Evolutionary conservation across 805 yeast genomes (phyloP).

Genomic region (Barnettozyma sucrosica): DNA sequence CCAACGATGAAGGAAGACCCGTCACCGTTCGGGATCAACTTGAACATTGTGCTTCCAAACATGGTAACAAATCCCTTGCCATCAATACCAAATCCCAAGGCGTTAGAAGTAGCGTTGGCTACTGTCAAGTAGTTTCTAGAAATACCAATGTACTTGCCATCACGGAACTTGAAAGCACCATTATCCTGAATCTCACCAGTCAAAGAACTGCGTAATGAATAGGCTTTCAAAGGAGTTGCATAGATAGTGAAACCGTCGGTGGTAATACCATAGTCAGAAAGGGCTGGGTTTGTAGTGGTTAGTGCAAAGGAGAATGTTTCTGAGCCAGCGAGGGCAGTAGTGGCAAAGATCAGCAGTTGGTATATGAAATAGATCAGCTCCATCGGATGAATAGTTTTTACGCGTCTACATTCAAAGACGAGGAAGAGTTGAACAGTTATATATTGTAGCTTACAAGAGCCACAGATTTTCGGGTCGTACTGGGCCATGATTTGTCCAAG

Average conservation of each 20-base stretch:
- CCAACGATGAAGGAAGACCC: background rate
- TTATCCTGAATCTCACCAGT: background rate
- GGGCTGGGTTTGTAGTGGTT: background rate
- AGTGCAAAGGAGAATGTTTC: constrained; percentile 1
- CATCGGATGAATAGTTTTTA: background rate
- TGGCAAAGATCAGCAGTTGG: background rate
- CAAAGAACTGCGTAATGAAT: background rate
- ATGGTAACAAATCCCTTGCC: background rate
- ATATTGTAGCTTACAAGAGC: too few species aligned
- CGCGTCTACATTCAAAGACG: background rate
- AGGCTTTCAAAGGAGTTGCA: background rate
- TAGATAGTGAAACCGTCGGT: background rate
- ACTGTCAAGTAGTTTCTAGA: constrained; percentile 2
- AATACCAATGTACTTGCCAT: background rate
- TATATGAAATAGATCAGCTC: background rate
- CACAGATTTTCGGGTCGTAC: too few species aligned
- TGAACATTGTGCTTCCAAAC: background rate
- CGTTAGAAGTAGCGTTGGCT: background rate
- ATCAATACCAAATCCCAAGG: background rate
- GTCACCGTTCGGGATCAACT: background rate
- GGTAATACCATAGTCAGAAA: background rate
- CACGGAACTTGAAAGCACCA: background rate
- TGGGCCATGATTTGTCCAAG: too few species aligned
- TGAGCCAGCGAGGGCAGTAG: background rate
- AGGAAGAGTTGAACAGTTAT: background rate